Conservation (phyloP, 192 early-diverging fungal genomes). For the Gaertneriomyces sp. region DNA sequence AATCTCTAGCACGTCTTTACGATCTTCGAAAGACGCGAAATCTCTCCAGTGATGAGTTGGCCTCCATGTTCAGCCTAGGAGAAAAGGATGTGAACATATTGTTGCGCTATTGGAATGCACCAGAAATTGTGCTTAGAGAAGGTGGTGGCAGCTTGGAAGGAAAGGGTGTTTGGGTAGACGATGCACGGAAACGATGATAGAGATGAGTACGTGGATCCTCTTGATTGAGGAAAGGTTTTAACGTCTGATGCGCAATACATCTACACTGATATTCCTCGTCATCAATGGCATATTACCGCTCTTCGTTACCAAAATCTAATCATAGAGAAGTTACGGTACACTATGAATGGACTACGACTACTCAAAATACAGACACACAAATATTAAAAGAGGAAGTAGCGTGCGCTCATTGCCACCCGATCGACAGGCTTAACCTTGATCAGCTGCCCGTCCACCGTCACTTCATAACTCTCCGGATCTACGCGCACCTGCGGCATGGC, state of each 20-base stretch:
- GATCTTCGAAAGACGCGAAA: no score
- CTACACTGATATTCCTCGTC: no score
- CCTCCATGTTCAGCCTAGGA: slow-evolving; percentile 5
- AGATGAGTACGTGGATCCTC: no score
- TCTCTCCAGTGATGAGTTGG: not conserved
- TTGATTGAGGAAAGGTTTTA: no score
- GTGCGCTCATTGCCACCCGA: slow-evolving; percentile 2
- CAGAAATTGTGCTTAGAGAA: slow-evolving; percentile 3
- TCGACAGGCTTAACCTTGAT: slow-evolving; percentile 64
- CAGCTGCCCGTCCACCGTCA: slow-evolving; percentile 70
- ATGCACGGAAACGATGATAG: not conserved
- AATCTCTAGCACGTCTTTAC: no score
- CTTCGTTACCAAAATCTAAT: no score
- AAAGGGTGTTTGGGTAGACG: slow-evolving; percentile 23
- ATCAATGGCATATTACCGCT: no score
- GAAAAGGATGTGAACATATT: slow-evolving; percentile 5
- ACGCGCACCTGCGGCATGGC: slow-evolving; percentile 71
- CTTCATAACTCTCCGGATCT: slow-evolving; percentile 90
- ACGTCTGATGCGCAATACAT: no score
- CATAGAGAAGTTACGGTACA: no score
- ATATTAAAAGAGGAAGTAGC: slow-evolving; percentile 14
- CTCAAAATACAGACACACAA: not conserved
- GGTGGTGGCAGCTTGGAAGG: slow-evolving; percentile 10
- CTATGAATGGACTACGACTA: no score
- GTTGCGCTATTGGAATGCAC: slow-evolving; percentile 18